phyloP scores from a whole-genome alignment of 768 basidiomycete genomes.

The Boletus eberwhitei region DNA sequence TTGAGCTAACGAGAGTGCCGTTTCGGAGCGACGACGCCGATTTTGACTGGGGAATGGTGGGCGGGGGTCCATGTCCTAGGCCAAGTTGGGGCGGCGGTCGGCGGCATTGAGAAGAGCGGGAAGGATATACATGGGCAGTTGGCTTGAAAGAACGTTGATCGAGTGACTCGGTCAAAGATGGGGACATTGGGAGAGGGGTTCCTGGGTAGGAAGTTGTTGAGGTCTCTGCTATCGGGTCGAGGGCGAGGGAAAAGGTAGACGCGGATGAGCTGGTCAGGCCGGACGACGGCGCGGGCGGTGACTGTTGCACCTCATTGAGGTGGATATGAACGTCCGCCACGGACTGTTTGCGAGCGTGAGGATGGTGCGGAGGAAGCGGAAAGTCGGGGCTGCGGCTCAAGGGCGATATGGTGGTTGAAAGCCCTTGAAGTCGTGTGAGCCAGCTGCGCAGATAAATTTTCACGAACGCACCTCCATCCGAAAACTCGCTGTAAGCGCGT shows the following conservation, averaged over 20 bases:
- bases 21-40: slow-evolving; percentile 31
- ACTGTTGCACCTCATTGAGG: slow-evolving; percentile 29
- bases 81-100: slow-evolving; percentile 41
- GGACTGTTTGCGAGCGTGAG: slow-evolving; percentile 76
- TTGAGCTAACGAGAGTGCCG: slow-evolving; percentile 45
- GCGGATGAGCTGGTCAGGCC: slow-evolving; percentile 38
- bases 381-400: slow-evolving; percentile 52
- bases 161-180: slow-evolving; percentile 28
- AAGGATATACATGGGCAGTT: slow-evolving; percentile 36
- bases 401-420: slow-evolving; percentile 9
- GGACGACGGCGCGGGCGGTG: slow-evolving; percentile 13
- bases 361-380: slow-evolving; percentile 57
- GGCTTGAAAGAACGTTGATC: slow-evolving; percentile 21
- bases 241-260: slow-evolving; percentile 45
- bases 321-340: slow-evolving; percentile 50
- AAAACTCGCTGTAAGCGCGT: slow-evolving; percentile 31
- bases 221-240: slow-evolving; percentile 48
- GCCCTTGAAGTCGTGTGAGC: slow-evolving; percentile 10
- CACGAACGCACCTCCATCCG: slow-evolving; percentile 17
- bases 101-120: slow-evolving; percentile 21
- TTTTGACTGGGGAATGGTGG: slow-evolving; percentile 16
- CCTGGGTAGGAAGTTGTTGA: slow-evolving; percentile 37
- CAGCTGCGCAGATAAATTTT: neutral
- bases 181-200: slow-evolving; percentile 33
- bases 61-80: slow-evolving; percentile 44